A percentile compares a stretch with the other conserved stretches of the same genome.
phyloP scores from a whole-genome alignment of 1,139 yeast genomes.

The Suhomyces kunorum region DNA sequence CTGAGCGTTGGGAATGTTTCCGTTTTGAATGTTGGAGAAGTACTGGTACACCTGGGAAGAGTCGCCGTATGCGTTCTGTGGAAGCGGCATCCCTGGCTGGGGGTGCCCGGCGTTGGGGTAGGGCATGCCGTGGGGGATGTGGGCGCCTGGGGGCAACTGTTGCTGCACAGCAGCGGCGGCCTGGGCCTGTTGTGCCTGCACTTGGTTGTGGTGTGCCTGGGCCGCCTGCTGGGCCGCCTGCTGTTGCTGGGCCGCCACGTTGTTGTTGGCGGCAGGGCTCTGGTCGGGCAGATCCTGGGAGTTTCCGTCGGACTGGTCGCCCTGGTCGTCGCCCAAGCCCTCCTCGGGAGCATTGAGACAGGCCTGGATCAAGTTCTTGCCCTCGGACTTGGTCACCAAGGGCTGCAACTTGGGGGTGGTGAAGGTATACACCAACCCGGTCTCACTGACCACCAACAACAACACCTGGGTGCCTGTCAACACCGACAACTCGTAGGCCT shows the following conservation, averaged over 20 bases:
- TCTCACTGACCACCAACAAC: constrained; percentile 90
- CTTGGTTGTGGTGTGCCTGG: constrained; percentile 26
- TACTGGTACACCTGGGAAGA: constrained; percentile 55
- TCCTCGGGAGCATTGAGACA: constrained; percentile 92
- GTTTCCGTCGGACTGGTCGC: constrained; percentile 60
- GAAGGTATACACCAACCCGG: constrained; percentile 97
- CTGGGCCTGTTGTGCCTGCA: constrained; percentile 30
- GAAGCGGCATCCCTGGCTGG: constrained; percentile 40
- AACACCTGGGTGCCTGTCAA: constrained; percentile 96
- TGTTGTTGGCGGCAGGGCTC: constrained; percentile 40
- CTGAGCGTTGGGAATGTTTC: constrained; percentile 49
- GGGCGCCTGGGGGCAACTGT: constrained; percentile 51
- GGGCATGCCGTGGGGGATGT: constrained; percentile 48
- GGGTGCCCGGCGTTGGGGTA: constrained; percentile 44
- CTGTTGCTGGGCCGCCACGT: constrained; percentile 29
- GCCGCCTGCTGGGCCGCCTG: constrained; percentile 28
- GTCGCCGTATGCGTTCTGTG: constrained; percentile 47
- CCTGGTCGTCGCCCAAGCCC: constrained; percentile 59
- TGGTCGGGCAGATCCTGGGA: constrained; percentile 45
- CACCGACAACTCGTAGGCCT: constrained; percentile 93
- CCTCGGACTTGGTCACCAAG: constrained; percentile 93
- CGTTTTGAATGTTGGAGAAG: constrained; percentile 57
- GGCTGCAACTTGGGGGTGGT: constrained; percentile 98
- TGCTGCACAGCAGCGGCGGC: constrained; percentile 30
- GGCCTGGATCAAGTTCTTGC: constrained; percentile 94